Conservation (phyloP, 805 yeast genomes). For the Blastobotrys mokoenaii region DNA sequence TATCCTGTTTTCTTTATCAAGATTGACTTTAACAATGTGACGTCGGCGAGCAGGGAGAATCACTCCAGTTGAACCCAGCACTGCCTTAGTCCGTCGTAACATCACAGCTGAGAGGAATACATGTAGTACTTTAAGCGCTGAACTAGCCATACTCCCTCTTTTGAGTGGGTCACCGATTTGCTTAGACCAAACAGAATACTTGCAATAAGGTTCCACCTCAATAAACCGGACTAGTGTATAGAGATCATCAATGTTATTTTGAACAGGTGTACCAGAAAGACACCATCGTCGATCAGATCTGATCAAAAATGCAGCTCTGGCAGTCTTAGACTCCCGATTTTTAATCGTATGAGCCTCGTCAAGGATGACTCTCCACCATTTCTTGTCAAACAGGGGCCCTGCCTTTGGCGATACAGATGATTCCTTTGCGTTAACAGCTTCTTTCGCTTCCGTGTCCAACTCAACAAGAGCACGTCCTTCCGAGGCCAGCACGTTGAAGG, state of each 20-base stretch:
- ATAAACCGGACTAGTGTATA: conserved; percentile 41
- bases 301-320: conserved; percentile 39
- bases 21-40: conserved; percentile 19
- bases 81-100: conserved; percentile 39
- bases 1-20: conserved; percentile 22
- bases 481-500: conserved; percentile 26
- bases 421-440: conserved; percentile 8
- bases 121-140: conserved; percentile 21
- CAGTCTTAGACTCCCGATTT: conserved; percentile 38
- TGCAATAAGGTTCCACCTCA: conserved; percentile 22
- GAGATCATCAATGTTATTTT: conserved; percentile 46
- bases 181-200: conserved; percentile 18
- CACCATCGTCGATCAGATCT: conserved; percentile 44
- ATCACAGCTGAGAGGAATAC: conserved; percentile 28
- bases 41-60: conserved; percentile 20
- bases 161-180: conserved; percentile 23
- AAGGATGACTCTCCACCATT: conserved; percentile 48
- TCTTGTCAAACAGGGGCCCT: conserved; percentile 22
- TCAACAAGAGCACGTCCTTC: conserved; percentile 13
- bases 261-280: conserved; percentile 59
- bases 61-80: conserved; percentile 23
- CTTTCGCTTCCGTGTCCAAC: conserved; percentile 5
- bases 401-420: conserved; percentile 21
- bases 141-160: conserved; percentile 12
- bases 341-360: conserved; percentile 63